Evolutionary conservation across 2,329 filamentous ascomycete species (phyloP).

Genomic region (Didymella pomorum): DNA sequence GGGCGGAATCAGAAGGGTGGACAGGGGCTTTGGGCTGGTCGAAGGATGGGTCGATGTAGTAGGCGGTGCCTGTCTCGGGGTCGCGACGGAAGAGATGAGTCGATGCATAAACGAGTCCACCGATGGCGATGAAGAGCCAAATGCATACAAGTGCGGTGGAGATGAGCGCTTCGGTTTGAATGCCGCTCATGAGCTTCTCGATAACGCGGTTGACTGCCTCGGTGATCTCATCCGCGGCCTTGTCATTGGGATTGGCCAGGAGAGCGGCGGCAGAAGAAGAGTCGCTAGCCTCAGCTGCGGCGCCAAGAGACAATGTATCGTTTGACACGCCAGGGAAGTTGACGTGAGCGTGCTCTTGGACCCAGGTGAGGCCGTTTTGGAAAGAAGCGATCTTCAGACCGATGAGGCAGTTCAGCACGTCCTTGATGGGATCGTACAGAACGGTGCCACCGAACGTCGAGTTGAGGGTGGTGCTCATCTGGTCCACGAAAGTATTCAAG

Average conservation of each 20-base stretch:
- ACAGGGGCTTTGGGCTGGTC: conserved; percentile 32
- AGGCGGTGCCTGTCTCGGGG: conserved; percentile 64
- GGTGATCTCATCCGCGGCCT: conserved; percentile 82
- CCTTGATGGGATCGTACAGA: conserved; percentile 78
- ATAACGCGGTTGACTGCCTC: conserved; percentile 76
- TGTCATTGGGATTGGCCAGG: conserved; percentile 76
- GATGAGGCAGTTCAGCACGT: conserved; percentile 86
- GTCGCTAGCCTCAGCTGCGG: conserved; percentile 63
- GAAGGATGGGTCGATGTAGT: conserved; percentile 43
- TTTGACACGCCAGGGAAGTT: conserved; percentile 79
- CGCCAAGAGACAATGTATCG: conserved; percentile 84
- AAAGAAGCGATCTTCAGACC: conserved; percentile 84
- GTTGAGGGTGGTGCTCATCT: conserved; percentile 78
- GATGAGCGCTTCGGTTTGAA: conserved; percentile 82
- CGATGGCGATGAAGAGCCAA: conserved; percentile 79
- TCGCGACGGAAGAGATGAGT: conserved; percentile 69
- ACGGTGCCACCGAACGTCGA: conserved; percentile 82
- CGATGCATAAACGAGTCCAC: conserved; percentile 74
- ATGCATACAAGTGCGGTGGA: conserved; percentile 76
- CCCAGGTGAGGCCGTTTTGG: conserved; percentile 91
- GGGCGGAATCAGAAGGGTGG: conserved; percentile 45
- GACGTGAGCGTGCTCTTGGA: conserved; percentile 84
- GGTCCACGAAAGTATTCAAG: conserved; percentile 79
- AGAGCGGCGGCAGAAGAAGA: conserved; percentile 70
- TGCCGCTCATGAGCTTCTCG: conserved; percentile 69